Conservation (phyloP, 2,329 filamentous ascomycete genomes). For the Hymenoscyphus linearis region DNA sequence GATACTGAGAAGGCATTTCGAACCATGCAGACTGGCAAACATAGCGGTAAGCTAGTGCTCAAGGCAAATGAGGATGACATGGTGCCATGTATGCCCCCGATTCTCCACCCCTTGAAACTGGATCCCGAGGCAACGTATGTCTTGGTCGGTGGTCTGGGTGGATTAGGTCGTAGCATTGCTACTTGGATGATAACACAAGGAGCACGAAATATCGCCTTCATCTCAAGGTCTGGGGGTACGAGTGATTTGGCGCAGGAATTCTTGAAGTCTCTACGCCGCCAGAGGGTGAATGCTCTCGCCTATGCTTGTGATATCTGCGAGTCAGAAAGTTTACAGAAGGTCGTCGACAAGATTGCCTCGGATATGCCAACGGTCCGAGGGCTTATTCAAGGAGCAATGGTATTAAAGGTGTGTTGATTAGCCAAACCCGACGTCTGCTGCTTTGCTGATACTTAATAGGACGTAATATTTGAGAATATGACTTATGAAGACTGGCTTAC, state of each 20-base stretch:
- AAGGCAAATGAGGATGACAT: background rate
- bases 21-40: conserved; percentile 1
- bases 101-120: conserved; percentile 6
- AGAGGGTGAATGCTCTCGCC: conserved; percentile 37
- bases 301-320: conserved; percentile 43
- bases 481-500: conserved; percentile 32
- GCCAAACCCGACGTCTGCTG: background rate
- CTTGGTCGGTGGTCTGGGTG: conserved; percentile 23
- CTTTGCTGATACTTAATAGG: conserved; percentile 1
- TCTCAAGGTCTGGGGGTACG: conserved; percentile 17
- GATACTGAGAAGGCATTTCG: background rate
- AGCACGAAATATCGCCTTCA: conserved; percentile 11
- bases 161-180: conserved; percentile 17
- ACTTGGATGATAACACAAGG: conserved; percentile 9
- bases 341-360: conserved; percentile 25
- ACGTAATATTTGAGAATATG: conserved; percentile 26
- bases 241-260: background rate
- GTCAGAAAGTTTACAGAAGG: conserved; percentile 26
- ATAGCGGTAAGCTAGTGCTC: conserved; percentile 13
- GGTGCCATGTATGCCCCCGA: background rate
- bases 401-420: conserved; percentile 18
- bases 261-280: conserved; percentile 5
- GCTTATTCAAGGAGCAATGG: conserved; percentile 42
- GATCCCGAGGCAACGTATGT: conserved; percentile 15
- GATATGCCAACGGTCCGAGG: conserved; percentile 37